Evolutionary conservation across 1,139 yeast genomes (phyloP), one percentile per base, ranked within the genome.

Genomic region (Nadsonia starkeyi-henricii): DNA sequence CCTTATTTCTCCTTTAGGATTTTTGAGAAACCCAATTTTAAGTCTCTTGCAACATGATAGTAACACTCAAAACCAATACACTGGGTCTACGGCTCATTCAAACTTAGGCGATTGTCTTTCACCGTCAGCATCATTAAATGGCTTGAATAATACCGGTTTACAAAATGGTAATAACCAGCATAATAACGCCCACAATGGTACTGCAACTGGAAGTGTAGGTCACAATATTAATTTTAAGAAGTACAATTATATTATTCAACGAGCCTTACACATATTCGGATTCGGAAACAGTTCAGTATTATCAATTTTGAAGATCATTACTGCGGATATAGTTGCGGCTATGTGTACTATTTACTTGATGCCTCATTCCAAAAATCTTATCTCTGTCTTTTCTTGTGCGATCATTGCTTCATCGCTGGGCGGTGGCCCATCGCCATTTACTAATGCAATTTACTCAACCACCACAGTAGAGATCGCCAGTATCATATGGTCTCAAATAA

Each of bases 331-430:
- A n/a, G 39, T n/a, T 33, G 17, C 17, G 5, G 39, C 39, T 33
- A 33, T 33, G 39, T 33, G 39, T 33, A 33, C 39, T n/a, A 33
- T 33, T 13, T 33, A 33, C 17, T n/a, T 33, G 39, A 33, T 33
- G 39, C 39, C 39, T 4, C 39, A 33, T 15, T 33, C 39, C 9
- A 33, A 33, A 33, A 33, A 33, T 33, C 17, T 33, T 13, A 33
- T 33, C 39, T 33, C 17, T 12, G 39, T 33, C 4, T 58, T 64
- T 47, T 66, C 68, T 7, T 62, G 63, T 43, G 65, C 67, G 3
- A 58, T 62, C 30, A 65, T 64, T 17, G 67, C 68, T 15, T 55
- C 68, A 2, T 52, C 61, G 5, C 50, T 64, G 39, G 68, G 68
- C 2, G 67, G 68, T 1, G 57, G 55, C 3, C 47, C 53, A 15